Conservation (phyloP, 306 rosid species). For the Rosa multiflora region DNA sequence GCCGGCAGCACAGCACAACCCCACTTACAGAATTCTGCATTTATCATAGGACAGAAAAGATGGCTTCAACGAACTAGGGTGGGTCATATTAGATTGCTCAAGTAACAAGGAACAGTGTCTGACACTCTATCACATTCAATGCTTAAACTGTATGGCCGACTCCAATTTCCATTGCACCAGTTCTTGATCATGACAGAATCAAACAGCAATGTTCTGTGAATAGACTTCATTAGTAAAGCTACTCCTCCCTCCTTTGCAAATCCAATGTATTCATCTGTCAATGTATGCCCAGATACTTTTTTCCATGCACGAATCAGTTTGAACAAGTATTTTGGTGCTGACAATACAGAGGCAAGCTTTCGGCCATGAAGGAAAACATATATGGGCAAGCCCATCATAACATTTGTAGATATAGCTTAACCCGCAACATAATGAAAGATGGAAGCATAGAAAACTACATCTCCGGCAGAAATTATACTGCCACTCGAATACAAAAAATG, state of each 20-base stretch:
- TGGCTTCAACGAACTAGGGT: too few relatives aligned
- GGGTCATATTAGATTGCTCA: background rate
- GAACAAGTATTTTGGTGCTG: background rate
- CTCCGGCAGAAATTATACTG: conserved; percentile 14
- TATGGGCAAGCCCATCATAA: background rate
- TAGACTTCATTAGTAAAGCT: too few relatives aligned
- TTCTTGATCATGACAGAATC: background rate
- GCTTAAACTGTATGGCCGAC: background rate
- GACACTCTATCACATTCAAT: background rate
- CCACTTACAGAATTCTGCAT: background rate
- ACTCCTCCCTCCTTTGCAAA: background rate
- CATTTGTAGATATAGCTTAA: background rate
- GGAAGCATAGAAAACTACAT: conserved; percentile 21
- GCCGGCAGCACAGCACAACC: background rate
- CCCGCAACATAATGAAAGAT: conserved; percentile 7
- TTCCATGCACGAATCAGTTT: background rate
- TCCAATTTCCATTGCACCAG: background rate
- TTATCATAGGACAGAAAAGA: too few relatives aligned
- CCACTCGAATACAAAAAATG: conserved; percentile 24
- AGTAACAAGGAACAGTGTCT: background rate
- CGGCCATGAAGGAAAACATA: background rate
- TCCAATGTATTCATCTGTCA: background rate
- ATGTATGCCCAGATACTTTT: background rate
- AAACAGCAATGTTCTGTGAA: background rate
- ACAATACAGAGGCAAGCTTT: background rate